A percentile compares a stretch with the other conserved stretches of the same genome.
phyloP scores from a whole-genome alignment of 2,329 filamentous ascomycete genomes.

The Pseudogymnoascus sp. region DNA sequence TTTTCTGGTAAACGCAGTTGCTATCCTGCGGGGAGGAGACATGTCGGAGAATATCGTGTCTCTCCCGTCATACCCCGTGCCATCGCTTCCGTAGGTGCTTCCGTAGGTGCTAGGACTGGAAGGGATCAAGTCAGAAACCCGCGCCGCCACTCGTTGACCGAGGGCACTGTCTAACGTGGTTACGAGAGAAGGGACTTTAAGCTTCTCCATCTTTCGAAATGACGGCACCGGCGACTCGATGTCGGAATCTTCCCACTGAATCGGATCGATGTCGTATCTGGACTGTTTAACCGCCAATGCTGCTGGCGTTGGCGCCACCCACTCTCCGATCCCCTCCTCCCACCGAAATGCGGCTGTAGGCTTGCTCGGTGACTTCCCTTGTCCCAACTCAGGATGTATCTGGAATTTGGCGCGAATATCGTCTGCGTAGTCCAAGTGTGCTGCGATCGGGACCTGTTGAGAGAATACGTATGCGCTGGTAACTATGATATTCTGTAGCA shows the following conservation, averaged over 20 bases:
- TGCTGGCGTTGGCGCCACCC: slow-evolving; percentile 43
- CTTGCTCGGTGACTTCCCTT: not conserved
- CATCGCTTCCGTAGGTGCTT: not conserved
- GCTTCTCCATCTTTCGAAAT: slow-evolving; percentile 11
- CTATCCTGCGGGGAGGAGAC: not conserved
- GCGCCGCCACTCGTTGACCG: not conserved
- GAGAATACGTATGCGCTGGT: slow-evolving; percentile 29
- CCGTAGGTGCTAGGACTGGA: not conserved
- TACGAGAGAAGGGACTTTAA: not conserved
- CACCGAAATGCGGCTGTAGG: slow-evolving; percentile 35
- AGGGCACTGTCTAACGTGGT: not conserved
- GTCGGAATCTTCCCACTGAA: slow-evolving; percentile 12
- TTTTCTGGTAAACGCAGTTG: not conserved
- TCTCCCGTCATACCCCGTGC: not conserved
- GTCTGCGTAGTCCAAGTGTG: slow-evolving; percentile 27
- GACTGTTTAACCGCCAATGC: slow-evolving; percentile 18
- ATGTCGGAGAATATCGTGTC: slow-evolving; percentile 3
- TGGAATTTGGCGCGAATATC: slow-evolving; percentile 19
- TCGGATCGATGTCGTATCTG: slow-evolving; percentile 17
- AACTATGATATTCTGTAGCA: slow-evolving; percentile 24
- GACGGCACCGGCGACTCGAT: slow-evolving; percentile 20
- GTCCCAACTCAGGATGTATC: not conserved
- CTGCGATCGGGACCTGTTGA: slow-evolving; percentile 21
- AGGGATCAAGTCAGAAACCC: not conserved
- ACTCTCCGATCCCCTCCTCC: slow-evolving; percentile 52